Evolutionary conservation across 2,329 filamentous ascomycete species (phyloP).

Genomic region (Talaromyces albobiverticillius): DNA sequence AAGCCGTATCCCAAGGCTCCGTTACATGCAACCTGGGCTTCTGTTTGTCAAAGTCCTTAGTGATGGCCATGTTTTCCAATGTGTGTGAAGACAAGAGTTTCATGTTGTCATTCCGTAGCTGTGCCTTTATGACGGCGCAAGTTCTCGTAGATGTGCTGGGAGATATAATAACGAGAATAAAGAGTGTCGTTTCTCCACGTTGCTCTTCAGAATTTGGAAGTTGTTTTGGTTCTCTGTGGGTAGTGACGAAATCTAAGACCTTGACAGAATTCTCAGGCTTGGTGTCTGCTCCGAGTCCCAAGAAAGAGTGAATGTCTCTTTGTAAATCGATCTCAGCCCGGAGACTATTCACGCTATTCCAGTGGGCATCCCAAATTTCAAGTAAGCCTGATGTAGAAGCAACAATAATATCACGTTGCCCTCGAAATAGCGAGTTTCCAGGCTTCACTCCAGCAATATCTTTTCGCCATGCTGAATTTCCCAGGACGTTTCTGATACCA

Average conservation of each 20-base stretch:
- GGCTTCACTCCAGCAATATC: slow-evolving; percentile 78
- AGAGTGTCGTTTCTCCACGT: slow-evolving; percentile 50
- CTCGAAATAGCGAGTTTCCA: slow-evolving; percentile 67
- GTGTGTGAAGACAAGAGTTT: slow-evolving; percentile 66
- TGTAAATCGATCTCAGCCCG: slow-evolving; percentile 69
- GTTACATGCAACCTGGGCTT: slow-evolving; percentile 74
- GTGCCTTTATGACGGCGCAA: slow-evolving; percentile 74
- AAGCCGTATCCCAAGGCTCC: slow-evolving; percentile 74
- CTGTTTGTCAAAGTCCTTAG: slow-evolving; percentile 37
- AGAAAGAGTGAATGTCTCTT: slow-evolving; percentile 38
- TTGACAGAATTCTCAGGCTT: slow-evolving; percentile 59
- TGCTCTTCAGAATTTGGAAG: slow-evolving; percentile 28
- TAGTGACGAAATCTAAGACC: slow-evolving; percentile 75
- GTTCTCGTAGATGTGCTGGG: slow-evolving; percentile 49
- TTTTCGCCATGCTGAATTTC: slow-evolving; percentile 66
- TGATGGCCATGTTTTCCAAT: slow-evolving; percentile 62
- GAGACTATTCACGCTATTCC: slow-evolving; percentile 77
- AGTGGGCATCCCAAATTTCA: slow-evolving; percentile 84
- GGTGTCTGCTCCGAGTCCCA: slow-evolving; percentile 33
- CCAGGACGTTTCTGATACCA: slow-evolving; percentile 74
- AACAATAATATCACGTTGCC: slow-evolving; percentile 80
- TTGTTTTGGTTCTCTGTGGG: slow-evolving; percentile 25
- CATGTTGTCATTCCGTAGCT: slow-evolving; percentile 53
- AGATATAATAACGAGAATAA: slow-evolving; percentile 52
- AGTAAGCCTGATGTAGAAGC: slow-evolving; percentile 74